Base-by-base conservation (phyloP, 768 basidiomycete species). In the Leucogyrophana mollusca region DNA sequence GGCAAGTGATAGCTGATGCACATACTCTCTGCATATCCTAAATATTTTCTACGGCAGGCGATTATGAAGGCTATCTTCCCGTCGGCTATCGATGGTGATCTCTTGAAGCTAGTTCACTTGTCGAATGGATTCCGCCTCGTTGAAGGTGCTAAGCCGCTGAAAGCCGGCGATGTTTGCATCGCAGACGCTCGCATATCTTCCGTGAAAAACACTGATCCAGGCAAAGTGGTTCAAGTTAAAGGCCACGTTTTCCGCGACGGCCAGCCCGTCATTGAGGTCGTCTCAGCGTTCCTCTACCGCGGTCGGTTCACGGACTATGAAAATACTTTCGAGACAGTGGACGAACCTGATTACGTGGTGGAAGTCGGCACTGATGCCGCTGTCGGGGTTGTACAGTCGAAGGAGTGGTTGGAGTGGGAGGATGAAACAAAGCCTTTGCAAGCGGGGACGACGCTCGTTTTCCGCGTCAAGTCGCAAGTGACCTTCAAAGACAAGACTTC, bases 21-120 rank as follows among this genome's bases (percentile, higher is more conserved):
- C 38, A 45, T 34, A 11, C 20, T 14, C 20, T 8, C 22, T 30
- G 17, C 1, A n/a, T 18, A 41, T 1, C 25, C 23, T 45, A 25
- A 27, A n/a, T 45, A 25, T 55, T 22, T 43, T 54, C n/a, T 25
- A 43, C 49, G 45, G 0, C 55, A 95, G 93, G 90, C 94, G n/a
- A 98, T 99, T 69, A 99, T 98, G 88, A 92, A 90, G 65, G 84
- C 94, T 1, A 95, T 98, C 68, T 99, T 99, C 83, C 96, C 96
- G 5, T 63, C 76, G 10, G 68, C 81, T 9, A 91, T 99, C 61
- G 90, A 98, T 53, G 96, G 95, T 1, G 95, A 99, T 65, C 71
- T 98, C 13, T 75, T 98, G 56, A 94, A 93, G 67, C 85, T 98
- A 25, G 95, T 98, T 37, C 96, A 99, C 62, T 80, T 99, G 13